Evolutionary conservation across 306 rosid genomes (phyloP).

Genomic region (Gastrolobium villosum): DNA sequence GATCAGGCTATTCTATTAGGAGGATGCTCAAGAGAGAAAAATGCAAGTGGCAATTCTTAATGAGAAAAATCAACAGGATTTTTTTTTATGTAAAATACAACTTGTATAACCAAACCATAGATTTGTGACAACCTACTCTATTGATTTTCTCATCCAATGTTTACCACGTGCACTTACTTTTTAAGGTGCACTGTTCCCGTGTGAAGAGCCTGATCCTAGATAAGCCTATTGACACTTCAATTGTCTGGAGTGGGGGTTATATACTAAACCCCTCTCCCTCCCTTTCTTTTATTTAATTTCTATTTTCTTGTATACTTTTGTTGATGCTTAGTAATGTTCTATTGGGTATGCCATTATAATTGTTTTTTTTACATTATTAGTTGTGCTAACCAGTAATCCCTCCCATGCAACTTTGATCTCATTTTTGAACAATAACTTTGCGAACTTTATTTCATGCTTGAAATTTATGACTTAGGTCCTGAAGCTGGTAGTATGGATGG

Average conservation of each 20-base stretch:
- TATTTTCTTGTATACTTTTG: background rate
- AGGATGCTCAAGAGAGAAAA: constrained; percentile 5
- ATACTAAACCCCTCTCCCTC: background rate
- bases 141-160: constrained; percentile 3
- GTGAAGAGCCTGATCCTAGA: background rate
- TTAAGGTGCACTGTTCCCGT: background rate
- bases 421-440: constrained; percentile 23
- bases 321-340: background rate
- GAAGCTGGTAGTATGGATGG: constrained; percentile 87
- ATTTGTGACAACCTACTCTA: background rate
- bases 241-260: background rate
- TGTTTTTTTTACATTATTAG: constrained; percentile 16
- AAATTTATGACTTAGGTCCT: constrained; percentile 71
- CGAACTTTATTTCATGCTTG: constrained; percentile 16
- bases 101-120: background rate
- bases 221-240: background rate
- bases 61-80: background rate
- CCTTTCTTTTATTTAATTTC: background rate
- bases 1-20: background rate
- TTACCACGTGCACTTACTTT: background rate
- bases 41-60: background rate
- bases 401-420: constrained; percentile 20
- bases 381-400: background rate
- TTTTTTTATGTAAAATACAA: background rate
- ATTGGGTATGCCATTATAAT: constrained; percentile 1